Evolutionary conservation across 306 rosid species (phyloP).

Genomic region (Castanopsis chinensis): DNA sequence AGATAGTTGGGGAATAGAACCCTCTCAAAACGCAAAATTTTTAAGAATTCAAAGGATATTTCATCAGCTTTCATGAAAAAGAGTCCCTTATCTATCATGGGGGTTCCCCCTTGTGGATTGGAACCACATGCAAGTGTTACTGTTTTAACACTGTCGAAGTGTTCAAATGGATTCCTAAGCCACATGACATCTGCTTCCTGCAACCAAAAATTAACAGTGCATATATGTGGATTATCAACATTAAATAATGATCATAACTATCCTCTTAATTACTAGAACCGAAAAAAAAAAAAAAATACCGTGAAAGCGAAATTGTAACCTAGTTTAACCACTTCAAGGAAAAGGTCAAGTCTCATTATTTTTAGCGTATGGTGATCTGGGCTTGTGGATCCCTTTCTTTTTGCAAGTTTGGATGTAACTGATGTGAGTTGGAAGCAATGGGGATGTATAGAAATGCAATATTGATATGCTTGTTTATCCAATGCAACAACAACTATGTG

Average conservation of each 20-base stretch:
- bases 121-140: slow-evolving; percentile 43
- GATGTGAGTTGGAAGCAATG: slow-evolving; percentile 45
- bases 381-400: background rate
- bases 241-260: background rate
- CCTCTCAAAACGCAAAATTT: slow-evolving; percentile 29
- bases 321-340: slow-evolving; percentile 33
- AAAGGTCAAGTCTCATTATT: slow-evolving; percentile 34
- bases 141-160: background rate
- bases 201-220: background rate
- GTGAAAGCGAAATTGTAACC: slow-evolving; percentile 56
- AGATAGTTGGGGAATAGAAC: slow-evolving; percentile 26
- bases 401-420: slow-evolving; percentile 19
- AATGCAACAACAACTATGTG: slow-evolving; percentile 45
- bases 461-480: slow-evolving; percentile 36
- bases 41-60: slow-evolving; percentile 30
- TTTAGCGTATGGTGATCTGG: background rate
- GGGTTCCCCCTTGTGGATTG: background rate
- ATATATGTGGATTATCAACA: background rate
- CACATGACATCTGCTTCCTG: slow-evolving; percentile 65
- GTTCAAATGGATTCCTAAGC: slow-evolving; percentile 51
- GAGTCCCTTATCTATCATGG: slow-evolving; percentile 34
- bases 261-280: background rate
- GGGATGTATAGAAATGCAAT: slow-evolving; percentile 45
- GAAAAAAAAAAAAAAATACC: slow-evolving; percentile 15
- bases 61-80: slow-evolving; percentile 37